Conservation (phyloP, 2,329 filamentous ascomycete genomes). For the Cylindrodendrum hubeiense region DNA sequence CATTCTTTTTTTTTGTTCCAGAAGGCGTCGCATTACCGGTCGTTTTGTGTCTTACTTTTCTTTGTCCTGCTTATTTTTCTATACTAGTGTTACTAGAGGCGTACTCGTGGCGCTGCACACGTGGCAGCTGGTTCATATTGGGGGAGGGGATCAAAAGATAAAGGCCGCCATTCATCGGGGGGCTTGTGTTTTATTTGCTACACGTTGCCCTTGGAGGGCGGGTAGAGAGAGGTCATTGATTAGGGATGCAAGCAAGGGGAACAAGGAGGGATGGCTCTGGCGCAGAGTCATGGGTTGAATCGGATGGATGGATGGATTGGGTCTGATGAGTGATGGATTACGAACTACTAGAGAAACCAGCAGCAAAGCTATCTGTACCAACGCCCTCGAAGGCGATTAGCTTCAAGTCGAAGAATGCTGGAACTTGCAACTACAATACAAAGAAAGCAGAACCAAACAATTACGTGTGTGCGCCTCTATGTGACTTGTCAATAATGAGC, state of each 20-base stretch:
- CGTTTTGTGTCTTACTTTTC: constrained; percentile 17
- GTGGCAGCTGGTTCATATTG: constrained; percentile 10
- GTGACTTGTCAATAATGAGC: not conserved
- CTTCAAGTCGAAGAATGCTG: constrained; percentile 19
- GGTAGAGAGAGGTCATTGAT: constrained; percentile 2
- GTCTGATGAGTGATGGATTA: constrained; percentile 31
- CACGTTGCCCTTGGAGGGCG: not conserved
- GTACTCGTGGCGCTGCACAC: constrained; percentile 15
- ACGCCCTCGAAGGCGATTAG: constrained; percentile 11
- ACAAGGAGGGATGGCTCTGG: not conserved
- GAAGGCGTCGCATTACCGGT: constrained; percentile 12
- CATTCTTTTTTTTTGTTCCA: constrained; percentile 11
- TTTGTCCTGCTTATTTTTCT: constrained; percentile 11
- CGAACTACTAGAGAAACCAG: constrained; percentile 26
- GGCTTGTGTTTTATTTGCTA: constrained; percentile 8
- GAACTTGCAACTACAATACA: constrained; percentile 18
- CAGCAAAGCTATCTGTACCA: constrained; percentile 25
- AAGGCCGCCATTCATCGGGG: constrained; percentile 14
- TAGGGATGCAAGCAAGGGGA: not conserved
- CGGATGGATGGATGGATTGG: not conserved
- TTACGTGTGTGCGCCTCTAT: not conserved
- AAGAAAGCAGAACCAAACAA: constrained; percentile 12
- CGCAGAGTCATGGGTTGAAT: constrained; percentile 10
- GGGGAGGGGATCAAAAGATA: constrained; percentile 22
- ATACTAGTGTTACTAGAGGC: constrained; percentile 25